These are phyloP conservation scores for Phytophthora foliorum DNA, from an alignment of 352 stramenopile genomes.

Conservation along the genomic window DNA sequence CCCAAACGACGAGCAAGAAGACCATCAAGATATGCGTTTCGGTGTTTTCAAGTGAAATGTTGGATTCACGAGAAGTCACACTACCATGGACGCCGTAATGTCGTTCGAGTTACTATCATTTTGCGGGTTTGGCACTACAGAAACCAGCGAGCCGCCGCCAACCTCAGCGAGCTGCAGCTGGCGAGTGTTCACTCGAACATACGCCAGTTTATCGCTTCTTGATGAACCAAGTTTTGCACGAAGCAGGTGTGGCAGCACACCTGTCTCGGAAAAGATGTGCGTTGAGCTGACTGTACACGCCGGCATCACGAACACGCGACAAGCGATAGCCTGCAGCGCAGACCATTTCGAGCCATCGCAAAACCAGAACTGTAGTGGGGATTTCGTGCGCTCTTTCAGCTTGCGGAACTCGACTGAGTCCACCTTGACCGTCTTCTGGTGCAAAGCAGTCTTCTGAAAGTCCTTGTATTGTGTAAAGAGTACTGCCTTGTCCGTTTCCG, in stretches of 20 bases:
- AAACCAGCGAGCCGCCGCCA: conserved; percentile 14
- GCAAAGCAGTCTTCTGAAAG: conserved; percentile 47
- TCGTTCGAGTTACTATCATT: conserved; percentile 19
- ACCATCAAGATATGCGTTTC: background rate
- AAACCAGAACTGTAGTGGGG: conserved; percentile 62
- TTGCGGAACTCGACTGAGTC: conserved; percentile 51
- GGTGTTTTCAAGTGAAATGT: background rate
- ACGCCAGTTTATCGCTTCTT: conserved; percentile 42
- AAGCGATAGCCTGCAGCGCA: conserved; percentile 54
- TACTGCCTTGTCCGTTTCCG: conserved; percentile 43
- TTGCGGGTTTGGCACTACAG: conserved; percentile 11
- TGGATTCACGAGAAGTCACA: conserved; percentile 18
- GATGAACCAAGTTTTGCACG: conserved; percentile 21
- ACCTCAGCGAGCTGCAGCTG: conserved; percentile 29
- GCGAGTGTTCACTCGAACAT: conserved; percentile 42
- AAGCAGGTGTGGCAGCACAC: conserved; percentile 19
- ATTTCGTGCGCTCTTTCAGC: conserved; percentile 63
- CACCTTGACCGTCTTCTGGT: conserved; percentile 41
- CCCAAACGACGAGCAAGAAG: no score
- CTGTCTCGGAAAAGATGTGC: conserved; percentile 7
- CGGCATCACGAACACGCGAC: conserved; percentile 48
- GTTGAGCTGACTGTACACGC: conserved; percentile 28
- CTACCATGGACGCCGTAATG: conserved; percentile 43
- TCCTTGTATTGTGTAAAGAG: conserved; percentile 58
- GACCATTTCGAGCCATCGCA: conserved; percentile 60